Base-by-base conservation (phyloP, 2,329 filamentous ascomycete species). In the Aspergillus thermomutatus region DNA sequence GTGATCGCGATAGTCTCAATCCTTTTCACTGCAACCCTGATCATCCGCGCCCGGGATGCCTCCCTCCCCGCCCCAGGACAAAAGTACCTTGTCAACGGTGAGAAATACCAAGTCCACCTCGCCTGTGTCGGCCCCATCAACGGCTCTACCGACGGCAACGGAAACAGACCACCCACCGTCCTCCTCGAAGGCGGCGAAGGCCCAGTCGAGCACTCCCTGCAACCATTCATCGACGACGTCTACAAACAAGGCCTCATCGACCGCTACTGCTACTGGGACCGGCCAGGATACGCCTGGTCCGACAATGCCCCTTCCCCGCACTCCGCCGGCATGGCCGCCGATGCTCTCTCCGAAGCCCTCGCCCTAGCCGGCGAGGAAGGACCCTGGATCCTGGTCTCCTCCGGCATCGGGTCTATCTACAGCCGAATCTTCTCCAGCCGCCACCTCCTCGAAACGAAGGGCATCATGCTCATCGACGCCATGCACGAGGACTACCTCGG, bases 231-330 rank as follows among this genome's bases (percentile, higher is more conserved):
- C 10, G 85, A 92, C 57, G 81, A 86, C 54, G 87, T 89, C 1
- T 80, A 92, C 62, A 80, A 85, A 61, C 94, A 94, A 66, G 90
- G 91, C 41, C 90, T 88, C 48, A 94, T 99, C 65, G 79, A 81
- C 55, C 87, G 93, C 58, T 97, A 96, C 77, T 99, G 94, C 80
- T 97, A 96, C 74, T 92, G 91, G 71, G 94, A 99, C 71, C 88
- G 94, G 23, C 94, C 94, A 0, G 94, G 94, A 1, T 83, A 93
- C 55, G 93, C 84, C 6, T 96, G 91, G 87, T 85, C 86, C 49
- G 94, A 99, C 74, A 93, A 94, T 54, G 92, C 93, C 0, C 94
- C 94, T 1, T 97, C 92, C 5, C 94, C 94, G 0, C 87, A 96
- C 66, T 96, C 91, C 4, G 93, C 91, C 4, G 92, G 92, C 46